Percentiles rank a stretch among this genome's conserved stretches.
phyloP scores from a whole-genome alignment of 2,329 filamentous ascomycete species.

The Chrysosphaeria jannelii region DNA sequence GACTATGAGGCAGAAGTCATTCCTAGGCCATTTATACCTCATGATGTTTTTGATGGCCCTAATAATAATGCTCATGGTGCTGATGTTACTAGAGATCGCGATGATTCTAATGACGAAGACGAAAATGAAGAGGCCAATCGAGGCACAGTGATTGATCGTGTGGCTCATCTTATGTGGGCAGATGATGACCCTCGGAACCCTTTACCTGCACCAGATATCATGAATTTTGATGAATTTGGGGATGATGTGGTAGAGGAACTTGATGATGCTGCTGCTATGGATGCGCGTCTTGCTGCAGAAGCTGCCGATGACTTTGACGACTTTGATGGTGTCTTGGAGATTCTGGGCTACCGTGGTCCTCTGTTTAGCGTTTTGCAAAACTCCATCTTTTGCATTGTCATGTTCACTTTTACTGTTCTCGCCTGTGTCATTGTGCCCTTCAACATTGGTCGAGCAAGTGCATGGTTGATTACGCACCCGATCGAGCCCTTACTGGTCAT shows the following conservation, averaged over 20 bases:
- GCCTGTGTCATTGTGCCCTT: slow-evolving; percentile 76
- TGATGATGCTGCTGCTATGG: slow-evolving; percentile 31
- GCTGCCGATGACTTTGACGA: slow-evolving; percentile 72
- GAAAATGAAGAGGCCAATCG: too few species aligned
- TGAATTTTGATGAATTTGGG: too few species aligned
- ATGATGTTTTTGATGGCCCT: too few species aligned
- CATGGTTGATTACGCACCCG: slow-evolving; percentile 56
- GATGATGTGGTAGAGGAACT: slow-evolving; percentile 8
- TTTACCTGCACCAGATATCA: too few species aligned
- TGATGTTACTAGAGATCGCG: too few species aligned
- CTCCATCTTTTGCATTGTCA: slow-evolving; percentile 69
- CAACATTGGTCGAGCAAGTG: slow-evolving; percentile 58
- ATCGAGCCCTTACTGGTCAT: slow-evolving; percentile 42
- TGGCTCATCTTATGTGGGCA: too few species aligned
- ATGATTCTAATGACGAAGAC: too few species aligned
- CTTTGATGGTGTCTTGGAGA: slow-evolving; percentile 80
- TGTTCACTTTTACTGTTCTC: slow-evolving; percentile 67
- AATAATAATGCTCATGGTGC: too few species aligned
- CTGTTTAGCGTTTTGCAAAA: slow-evolving; percentile 78
- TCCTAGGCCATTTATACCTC: too few species aligned
- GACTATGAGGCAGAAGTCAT: too few species aligned
- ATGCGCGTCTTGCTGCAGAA: slow-evolving; percentile 40
- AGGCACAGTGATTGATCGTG: too few species aligned
- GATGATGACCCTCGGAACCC: too few species aligned
- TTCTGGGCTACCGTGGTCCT: slow-evolving; percentile 88